Base-by-base conservation (phyloP, 352 stramenopile genomes). In the Pythium apleroticum region DNA sequence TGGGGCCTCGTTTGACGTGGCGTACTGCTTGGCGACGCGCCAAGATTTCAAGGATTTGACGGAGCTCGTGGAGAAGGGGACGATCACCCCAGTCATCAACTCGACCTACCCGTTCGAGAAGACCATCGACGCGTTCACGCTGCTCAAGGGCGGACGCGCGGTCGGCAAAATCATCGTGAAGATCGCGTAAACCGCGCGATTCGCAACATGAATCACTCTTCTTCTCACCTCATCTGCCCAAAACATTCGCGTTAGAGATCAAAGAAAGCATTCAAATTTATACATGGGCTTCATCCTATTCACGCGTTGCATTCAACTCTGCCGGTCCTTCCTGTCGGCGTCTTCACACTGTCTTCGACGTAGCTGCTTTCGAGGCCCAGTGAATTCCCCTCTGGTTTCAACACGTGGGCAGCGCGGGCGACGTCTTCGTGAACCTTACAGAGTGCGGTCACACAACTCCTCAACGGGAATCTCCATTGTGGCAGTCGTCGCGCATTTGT, bases 1-100 rank as follows among this genome's bases (percentile, higher is more conserved):
- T 19, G 82, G 80, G 25, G 83, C 80, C 53, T 48, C 68, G 56
- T 74, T 91, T 19, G 68, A 84, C 50, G 33, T 39, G 33, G 33
- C 33, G 33, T 15, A 15, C 14, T 39, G 33, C 33, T 39, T 39
- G 2, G 5, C 33, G 33, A 39, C 33, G 10, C 33, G 33, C 33
- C 5, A 39, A 9, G 2, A 15, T 4, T 39, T 39, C 33, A 65
- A 77, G 25, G 57, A 72, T 1, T n/a, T 63, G 7, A 52, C 63
- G 11, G 52, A 62, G 28, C 59, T 80, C 7, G 50, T 80, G 24
- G 48, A 78, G 57, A 52, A 11, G 19, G 57, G 60, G 28, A 60
- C 71, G 41, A 46, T 76, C n/a, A 66, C 73, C 28, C 43, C 60
- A 5, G 43, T 70, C 10, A 55, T 70, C 9, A 62, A 64, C 63